phyloP scores from a whole-genome alignment of 805 yeast genomes.

The Pichia insulana region DNA sequence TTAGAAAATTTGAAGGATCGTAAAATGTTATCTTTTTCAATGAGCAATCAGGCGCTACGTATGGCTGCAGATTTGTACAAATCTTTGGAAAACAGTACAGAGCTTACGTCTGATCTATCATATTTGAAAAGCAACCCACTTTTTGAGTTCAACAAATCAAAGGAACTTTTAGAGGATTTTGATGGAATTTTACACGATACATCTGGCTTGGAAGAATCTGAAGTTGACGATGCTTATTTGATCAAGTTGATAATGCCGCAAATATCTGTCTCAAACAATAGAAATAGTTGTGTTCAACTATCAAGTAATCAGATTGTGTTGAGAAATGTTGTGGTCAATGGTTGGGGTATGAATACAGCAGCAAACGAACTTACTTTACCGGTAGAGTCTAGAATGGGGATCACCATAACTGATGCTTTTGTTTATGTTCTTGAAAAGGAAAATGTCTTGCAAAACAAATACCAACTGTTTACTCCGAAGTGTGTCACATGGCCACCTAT shows the following conservation, averaged over 20 bases:
- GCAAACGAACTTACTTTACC: conserved; percentile 32
- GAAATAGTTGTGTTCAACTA: conserved; percentile 40
- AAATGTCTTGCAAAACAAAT: conserved; percentile 25
- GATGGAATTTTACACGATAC: conserved; percentile 41
- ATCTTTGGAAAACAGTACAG: neutral
- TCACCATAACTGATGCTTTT: conserved; percentile 47
- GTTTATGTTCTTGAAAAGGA: conserved; percentile 40
- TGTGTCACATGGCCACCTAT: conserved; percentile 53
- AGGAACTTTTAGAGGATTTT: conserved; percentile 34
- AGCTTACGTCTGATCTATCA: conserved; percentile 3
- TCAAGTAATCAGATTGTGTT: conserved; percentile 53
- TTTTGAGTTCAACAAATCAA: conserved; percentile 15
- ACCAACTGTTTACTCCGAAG: conserved; percentile 25
- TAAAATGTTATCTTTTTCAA: conserved; percentile 21
- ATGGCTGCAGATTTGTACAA: conserved; percentile 22
- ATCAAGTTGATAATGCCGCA: conserved; percentile 78
- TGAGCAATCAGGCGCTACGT: conserved; percentile 24
- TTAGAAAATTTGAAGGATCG: conserved; percentile 27
- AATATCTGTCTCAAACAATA: conserved; percentile 47
- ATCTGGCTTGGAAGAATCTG: conserved; percentile 13
- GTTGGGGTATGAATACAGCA: conserved; percentile 29
- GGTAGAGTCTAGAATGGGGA: conserved; percentile 50
- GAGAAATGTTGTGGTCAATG: conserved; percentile 39
- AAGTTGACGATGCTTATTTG: conserved; percentile 31
- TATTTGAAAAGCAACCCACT: conserved; percentile 9